phyloP scores from a whole-genome alignment of 768 basidiomycete genomes.

The Aureoboletus auriporus region DNA sequence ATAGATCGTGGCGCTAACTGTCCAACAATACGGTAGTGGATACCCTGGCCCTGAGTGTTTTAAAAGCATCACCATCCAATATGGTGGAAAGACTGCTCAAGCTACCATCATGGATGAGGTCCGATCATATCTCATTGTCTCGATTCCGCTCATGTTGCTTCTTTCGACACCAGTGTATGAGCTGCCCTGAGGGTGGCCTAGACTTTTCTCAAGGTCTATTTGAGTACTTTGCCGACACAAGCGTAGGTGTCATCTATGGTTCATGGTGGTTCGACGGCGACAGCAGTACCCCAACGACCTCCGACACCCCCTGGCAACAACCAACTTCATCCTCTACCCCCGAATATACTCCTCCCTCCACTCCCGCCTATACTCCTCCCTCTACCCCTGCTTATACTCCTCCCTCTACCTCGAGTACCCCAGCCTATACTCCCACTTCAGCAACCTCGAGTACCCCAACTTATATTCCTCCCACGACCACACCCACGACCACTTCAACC shows the following conservation, averaged over 20 bases:
- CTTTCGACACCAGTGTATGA: conserved; percentile 47
- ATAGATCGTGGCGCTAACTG: conserved; percentile 54
- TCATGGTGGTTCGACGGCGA: conserved; percentile 54
- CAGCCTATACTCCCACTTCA: conserved; percentile 15
- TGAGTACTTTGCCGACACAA: conserved; percentile 47
- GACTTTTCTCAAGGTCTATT: conserved; percentile 72
- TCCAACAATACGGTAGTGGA: conserved; percentile 49
- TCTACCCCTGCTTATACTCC: conserved; percentile 16
- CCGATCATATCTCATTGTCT: conserved; percentile 3
- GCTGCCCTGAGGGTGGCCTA: conserved; percentile 60
- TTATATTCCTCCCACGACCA: conserved; percentile 22
- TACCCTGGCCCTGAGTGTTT: conserved; percentile 68
- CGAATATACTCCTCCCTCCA: conserved; percentile 16
- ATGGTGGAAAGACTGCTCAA: conserved; percentile 51
- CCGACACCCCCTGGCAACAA: conserved; percentile 17
- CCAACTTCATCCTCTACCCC: conserved; percentile 22
- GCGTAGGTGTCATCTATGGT: conserved; percentile 55
- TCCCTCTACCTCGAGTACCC: conserved; percentile 14
- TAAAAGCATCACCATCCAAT: conserved; percentile 55
- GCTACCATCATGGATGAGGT: conserved; percentile 68
- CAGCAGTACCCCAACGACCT: conserved; percentile 21
- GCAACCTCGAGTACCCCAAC: conserved; percentile 21
- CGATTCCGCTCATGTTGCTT: not conserved
- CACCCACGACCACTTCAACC: conserved; percentile 20
- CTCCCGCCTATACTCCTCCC: conserved; percentile 15